Base-by-base conservation (phyloP, 73 alveolate species). In the Stentor coeruleus region DNA sequence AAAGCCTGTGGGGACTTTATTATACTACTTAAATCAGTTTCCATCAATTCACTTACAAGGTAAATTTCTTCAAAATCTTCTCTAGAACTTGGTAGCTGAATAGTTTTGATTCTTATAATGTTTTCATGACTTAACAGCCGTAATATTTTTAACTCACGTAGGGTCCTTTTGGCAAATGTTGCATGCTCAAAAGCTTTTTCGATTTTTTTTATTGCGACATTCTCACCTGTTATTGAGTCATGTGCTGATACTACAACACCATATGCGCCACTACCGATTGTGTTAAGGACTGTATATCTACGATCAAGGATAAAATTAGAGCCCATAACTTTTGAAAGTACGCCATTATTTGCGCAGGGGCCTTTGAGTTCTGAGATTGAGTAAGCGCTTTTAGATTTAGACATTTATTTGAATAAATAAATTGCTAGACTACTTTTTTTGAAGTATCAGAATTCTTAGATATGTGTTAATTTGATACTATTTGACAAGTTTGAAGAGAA, bases 1-100 rank as follows among this genome's bases (percentile, higher is more conserved):
- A 96, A 92, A 58, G 86, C 91, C 81, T 96, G 90, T 40, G 89
- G 89, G 57, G 98, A 94, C 59, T 91, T 92, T 3, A 96, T 93
- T 42, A 96, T 94, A 81, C 91, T 73, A 55, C 92, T 93, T n/a
- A 96, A 88, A 81, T 96, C 99, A 33, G 99, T 96, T 74, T 96
- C 98, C 95, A 96, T 90, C 75, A 96, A 88, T 84, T 96, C 98
- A 80, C 93, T 91, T 35, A 94, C 95, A 60, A 91, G 86, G 59
- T 92, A 92, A 40, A 89, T 85, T 72, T 91, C 97, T 20, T 91
- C 91, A 49, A 91, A 89, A 30, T 89, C 90, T 58, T 88, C 92
- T 58, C 82, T 74, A 31, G 91, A 59, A 26, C 40, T 74, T 3
- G 97, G 97, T 31, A 81, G 79, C 26, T 83, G 87, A n/a, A 87